These are phyloP conservation scores for Eucalyptus regnans DNA, from an alignment of 345 rosid species.

Conservation along the genomic window DNA sequence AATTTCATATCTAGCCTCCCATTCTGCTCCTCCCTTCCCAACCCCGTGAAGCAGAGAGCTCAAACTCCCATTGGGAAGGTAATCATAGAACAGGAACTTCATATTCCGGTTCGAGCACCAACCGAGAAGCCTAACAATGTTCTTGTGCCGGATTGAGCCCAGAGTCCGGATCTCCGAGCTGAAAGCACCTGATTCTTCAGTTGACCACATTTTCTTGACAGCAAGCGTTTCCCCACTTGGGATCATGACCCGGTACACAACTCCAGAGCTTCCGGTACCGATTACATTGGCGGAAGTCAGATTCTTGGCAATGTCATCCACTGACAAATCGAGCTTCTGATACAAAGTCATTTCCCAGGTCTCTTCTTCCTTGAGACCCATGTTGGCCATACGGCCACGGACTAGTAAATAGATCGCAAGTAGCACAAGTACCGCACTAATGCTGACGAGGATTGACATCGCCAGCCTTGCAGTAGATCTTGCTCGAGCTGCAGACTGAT, in stretches of 20 bases:
- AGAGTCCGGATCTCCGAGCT: conserved; percentile 72
- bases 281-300: conserved; percentile 76
- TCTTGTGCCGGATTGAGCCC: conserved; percentile 77
- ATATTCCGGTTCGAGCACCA: conserved; percentile 69
- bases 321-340: conserved; percentile 77
- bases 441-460: conserved; percentile 54
- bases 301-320: conserved; percentile 50
- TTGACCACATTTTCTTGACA: conserved; percentile 93
- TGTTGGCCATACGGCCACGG: conserved; percentile 20
- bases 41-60: conserved; percentile 81
- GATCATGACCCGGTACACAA: conserved; percentile 63
- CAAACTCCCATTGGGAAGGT: conserved; percentile 91
- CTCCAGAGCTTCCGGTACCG: conserved; percentile 97
- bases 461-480: conserved; percentile 42
- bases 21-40: conserved; percentile 65
- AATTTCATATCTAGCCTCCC: conserved; percentile 77
- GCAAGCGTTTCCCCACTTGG: conserved; percentile 72
- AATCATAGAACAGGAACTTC: conserved; percentile 79
- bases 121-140: conserved; percentile 73
- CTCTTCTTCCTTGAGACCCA: conserved; percentile 22
- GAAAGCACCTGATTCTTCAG: conserved; percentile 75
- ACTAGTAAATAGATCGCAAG: conserved; percentile 47
- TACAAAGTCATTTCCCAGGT: conserved; percentile 72
- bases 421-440: conserved; percentile 49
- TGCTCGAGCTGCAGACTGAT: conserved; percentile 8